Base-by-base conservation (phyloP, 345 rosid genomes). In the Stellera chamaejasme region DNA sequence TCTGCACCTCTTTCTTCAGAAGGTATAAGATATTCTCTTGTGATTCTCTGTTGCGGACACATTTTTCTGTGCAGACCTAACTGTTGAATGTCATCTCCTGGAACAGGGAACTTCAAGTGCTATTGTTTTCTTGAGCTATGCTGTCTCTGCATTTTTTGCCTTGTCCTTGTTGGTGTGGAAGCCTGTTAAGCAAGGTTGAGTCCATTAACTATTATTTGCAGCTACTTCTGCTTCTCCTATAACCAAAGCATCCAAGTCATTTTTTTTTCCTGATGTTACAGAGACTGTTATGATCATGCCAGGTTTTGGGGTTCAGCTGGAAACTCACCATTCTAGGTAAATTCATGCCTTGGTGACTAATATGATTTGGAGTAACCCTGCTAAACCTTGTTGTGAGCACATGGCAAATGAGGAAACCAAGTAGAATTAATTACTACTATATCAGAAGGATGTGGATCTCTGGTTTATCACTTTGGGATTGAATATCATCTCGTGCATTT, bases 281-380 rank as follows among this genome's bases (percentile, higher is more conserved):
- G 98, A 88, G 61, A 82, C 92, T 65, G 90, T 91, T 47, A 66
- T 82, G 54, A 72, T 83, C 66, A 75, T 88, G 76, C 88, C 96
- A 57, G 67, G 79, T 62, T 82, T 86, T 61, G 96, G 89, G 52
- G 77, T 88, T 68, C 96, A 86, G 70, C 87, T 88, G 32, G 89
- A 86, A 72, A 88, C 95, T 43, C 84, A 80, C 55, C 82, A 81
- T 80, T 12, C 60, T 45, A 84, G 95, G 98, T 85, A 71, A 6
- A 4, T 25, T 39, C 63, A 32, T 32, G 8, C 39, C 39, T 32
- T 32, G 5, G 23, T 32, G 7, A 32, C 8, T 4, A 0, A 1
- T 32, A 32, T 32, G 39, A 32, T 32, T 32, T 32, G 39, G 8
- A 32, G 39, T 32, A 4, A 32, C 39, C 39, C 39, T 32, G 39